phyloP scores from a whole-genome alignment of 768 basidiomycete species.

The Wakefieldia striispora region DNA sequence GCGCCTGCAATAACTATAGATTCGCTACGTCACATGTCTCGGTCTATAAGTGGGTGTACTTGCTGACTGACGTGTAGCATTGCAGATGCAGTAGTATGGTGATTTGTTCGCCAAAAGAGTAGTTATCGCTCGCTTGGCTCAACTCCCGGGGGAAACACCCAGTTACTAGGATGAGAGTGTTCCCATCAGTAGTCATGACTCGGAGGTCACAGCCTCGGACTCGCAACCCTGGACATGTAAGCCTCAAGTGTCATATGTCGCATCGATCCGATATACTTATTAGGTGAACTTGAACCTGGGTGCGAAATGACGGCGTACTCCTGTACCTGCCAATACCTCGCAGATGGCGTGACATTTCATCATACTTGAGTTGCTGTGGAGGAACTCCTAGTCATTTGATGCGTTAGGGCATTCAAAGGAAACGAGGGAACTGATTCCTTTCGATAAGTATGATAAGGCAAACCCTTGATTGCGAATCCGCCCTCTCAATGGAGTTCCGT shows the following conservation, averaged over 20 bases:
- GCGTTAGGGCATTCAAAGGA: not conserved
- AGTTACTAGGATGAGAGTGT: not conserved
- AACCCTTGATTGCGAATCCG: not conserved
- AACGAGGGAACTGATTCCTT: not conserved
- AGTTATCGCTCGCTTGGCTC: not conserved
- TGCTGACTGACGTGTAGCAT: not conserved
- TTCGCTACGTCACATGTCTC: not conserved
- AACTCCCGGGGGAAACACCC: slow-evolving; percentile 1
- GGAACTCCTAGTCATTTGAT: slow-evolving; percentile 1
- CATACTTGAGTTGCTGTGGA: slow-evolving; percentile 4
- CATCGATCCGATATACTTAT: slow-evolving; percentile 1
- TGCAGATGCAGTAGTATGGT: too few species aligned
- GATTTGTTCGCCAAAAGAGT: not conserved
- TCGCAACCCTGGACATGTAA: slow-evolving; percentile 1
- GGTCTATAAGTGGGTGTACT: not conserved
- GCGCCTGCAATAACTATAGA: not conserved
- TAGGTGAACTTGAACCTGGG: slow-evolving; percentile 1
- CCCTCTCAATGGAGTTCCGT: not conserved
- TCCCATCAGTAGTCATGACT: not conserved
- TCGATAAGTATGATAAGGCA: slow-evolving; percentile 12
- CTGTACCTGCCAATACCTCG: not conserved
- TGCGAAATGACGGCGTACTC: not conserved
- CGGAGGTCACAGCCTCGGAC: slow-evolving; percentile 20
- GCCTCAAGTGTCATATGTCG: not conserved
- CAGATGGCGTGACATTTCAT: not conserved